Percentiles rank a stretch among this genome's conserved stretches.
These are phyloP conservation scores for Chamaenerion angustifolium DNA, from an alignment of 345 rosid genomes.

Conservation along the genomic window DNA sequence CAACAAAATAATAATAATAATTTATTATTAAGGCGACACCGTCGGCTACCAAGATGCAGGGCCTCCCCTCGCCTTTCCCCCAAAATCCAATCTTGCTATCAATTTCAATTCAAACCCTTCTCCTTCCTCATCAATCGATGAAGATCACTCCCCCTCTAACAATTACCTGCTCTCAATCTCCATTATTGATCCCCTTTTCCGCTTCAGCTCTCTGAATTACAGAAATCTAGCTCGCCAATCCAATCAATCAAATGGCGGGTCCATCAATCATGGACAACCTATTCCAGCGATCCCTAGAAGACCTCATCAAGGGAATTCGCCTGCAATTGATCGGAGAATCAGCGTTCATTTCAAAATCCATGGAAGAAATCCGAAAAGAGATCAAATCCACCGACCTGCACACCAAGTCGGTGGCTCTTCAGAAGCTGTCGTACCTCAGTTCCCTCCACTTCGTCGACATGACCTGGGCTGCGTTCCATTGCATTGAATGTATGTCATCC, in stretches of 20 bases:
- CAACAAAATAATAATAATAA: too few species aligned
- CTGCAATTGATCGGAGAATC: conserved; percentile 46
- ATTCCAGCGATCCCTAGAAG: conserved; percentile 80
- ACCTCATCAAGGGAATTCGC: conserved; percentile 72
- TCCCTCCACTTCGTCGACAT: conserved; percentile 62
- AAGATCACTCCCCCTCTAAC: not conserved
- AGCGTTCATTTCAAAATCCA: conserved; percentile 44
- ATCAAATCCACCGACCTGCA: conserved; percentile 66
- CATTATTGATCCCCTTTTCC: not conserved
- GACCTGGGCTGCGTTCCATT: conserved; percentile 85
- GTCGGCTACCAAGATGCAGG: too few species aligned
- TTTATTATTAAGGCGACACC: too few species aligned
- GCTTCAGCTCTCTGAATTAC: not conserved
- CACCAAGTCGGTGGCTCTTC: conserved; percentile 79
- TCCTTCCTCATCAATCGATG: not conserved
- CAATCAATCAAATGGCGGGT: conserved; percentile 29
- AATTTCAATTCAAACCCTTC: not conserved
- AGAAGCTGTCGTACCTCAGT: conserved; percentile 70
- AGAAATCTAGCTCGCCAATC: not conserved
- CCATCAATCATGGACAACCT: conserved; percentile 72
- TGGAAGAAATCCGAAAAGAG: conserved; percentile 86
- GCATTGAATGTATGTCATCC: conserved; percentile 76
- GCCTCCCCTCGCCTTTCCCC: not conserved
- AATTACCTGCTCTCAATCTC: not conserved
- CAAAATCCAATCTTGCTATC: not conserved